Evolutionary conservation across 805 yeast species (phyloP).

Genomic region (Candida ovalis): DNA sequence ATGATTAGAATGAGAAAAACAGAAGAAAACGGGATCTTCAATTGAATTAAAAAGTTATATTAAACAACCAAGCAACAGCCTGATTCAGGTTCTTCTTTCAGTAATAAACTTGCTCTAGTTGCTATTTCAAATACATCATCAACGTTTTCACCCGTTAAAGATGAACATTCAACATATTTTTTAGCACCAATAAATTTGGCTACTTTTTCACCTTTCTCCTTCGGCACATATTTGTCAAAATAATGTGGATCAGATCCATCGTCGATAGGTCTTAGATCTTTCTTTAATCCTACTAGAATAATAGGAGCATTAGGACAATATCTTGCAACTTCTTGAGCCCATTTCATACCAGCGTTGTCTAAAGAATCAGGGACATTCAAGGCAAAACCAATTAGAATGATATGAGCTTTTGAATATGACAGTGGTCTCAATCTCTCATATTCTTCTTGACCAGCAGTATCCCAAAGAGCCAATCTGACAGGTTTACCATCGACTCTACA

Average conservation of each 20-base stretch:
- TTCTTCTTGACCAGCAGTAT: constrained; percentile 96
- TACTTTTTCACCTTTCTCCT: constrained; percentile 59
- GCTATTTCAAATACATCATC: constrained; percentile 93
- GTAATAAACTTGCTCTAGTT: constrained; percentile 73
- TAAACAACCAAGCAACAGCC: constrained; percentile 39
- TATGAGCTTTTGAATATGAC: constrained; percentile 83
- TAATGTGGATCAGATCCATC: constrained; percentile 31
- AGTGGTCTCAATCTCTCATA: constrained; percentile 86
- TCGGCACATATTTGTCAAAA: constrained; percentile 46
- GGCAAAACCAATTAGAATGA: constrained; percentile 82
- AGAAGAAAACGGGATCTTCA: too few relatives aligned
- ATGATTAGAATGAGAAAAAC: too few relatives aligned
- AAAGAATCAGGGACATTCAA: constrained; percentile 81
- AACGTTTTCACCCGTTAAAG: constrained; percentile 91
- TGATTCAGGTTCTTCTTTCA: constrained; percentile 41
- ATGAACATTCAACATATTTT: constrained; percentile 80
- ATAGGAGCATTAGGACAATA: constrained; percentile 81
- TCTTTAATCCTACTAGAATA: constrained; percentile 78
- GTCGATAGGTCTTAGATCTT: constrained; percentile 58
- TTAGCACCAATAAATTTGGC: constrained; percentile 82
- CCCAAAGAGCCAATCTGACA: constrained; percentile 87
- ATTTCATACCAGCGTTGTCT: constrained; percentile 75
- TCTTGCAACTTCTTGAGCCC: constrained; percentile 80
- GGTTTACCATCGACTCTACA: constrained; percentile 93
- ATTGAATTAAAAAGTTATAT: too few relatives aligned